phyloP scores from a whole-genome alignment of 1,139 yeast genomes.

The Zygosaccharomyces sapae region DNA sequence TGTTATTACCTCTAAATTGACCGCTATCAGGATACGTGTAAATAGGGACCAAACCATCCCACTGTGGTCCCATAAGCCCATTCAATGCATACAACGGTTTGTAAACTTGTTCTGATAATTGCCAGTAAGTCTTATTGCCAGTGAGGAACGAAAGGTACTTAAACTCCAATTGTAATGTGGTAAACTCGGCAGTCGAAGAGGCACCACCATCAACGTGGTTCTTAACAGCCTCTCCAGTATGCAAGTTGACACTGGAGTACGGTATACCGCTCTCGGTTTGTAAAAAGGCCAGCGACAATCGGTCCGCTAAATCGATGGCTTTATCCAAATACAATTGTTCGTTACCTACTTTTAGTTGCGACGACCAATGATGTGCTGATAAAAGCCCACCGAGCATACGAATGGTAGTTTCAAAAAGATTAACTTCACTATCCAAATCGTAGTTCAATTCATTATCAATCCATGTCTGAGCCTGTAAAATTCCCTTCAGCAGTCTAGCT shows the following conservation, averaged over 20 bases:
- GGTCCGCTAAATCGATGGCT: conserved; percentile 68
- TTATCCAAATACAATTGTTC: conserved; percentile 63
- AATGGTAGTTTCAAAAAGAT: conserved; percentile 88
- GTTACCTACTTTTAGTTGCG: conserved; percentile 41
- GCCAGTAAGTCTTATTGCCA: conserved; percentile 77
- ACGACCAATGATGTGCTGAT: conserved; percentile 71
- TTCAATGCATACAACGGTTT: conserved; percentile 49
- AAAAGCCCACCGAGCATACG: conserved; percentile 90
- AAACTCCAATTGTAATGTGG: conserved; percentile 84
- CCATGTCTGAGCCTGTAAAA: conserved; percentile 68
- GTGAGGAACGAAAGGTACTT: conserved; percentile 78
- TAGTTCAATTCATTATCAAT: conserved; percentile 55
- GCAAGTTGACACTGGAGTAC: conserved; percentile 70
- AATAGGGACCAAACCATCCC: conserved; percentile 71
- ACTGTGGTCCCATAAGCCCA: conserved; percentile 16
- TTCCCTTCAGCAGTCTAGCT: conserved; percentile 50
- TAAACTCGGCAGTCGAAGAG: conserved; percentile 84
- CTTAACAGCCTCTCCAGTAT: conserved; percentile 54
- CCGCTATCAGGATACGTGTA: conserved; percentile 75
- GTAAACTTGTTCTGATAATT: conserved; percentile 69
- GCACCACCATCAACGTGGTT: conserved; percentile 67
- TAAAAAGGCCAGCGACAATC: conserved; percentile 61
- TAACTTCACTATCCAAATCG: conserved; percentile 65
- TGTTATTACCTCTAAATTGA: conserved; percentile 55
- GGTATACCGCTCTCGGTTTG: conserved; percentile 63